phyloP scores from a whole-genome alignment of 257 asterid genomes.

The Solanum microdontum region DNA sequence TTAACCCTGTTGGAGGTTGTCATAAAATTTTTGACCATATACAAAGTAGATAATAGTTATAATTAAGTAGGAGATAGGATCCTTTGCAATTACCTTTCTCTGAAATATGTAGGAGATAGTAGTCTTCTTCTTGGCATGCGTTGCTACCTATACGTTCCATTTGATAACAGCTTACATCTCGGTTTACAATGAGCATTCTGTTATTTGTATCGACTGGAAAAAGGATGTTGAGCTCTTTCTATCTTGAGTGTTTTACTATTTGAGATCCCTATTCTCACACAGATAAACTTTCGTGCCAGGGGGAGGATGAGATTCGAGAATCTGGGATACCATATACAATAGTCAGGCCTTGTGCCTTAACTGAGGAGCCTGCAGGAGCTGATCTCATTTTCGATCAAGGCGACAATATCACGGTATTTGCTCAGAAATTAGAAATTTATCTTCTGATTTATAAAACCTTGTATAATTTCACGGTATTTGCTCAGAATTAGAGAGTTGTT shows the following conservation, averaged over 20 bases:
- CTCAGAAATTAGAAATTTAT: not conserved
- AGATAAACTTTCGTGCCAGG: slow-evolving; percentile 24
- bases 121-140: not conserved
- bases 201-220: not conserved
- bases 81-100: not conserved
- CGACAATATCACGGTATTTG: slow-evolving; percentile 74
- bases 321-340: slow-evolving; percentile 86
- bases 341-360: slow-evolving; percentile 91
- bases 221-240: not conserved
- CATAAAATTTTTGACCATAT: not conserved
- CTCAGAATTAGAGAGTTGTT: not conserved
- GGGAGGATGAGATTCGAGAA: slow-evolving; percentile 83
- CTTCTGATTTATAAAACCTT: not conserved
- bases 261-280: not conserved
- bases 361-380: slow-evolving; percentile 99
- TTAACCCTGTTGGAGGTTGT: not conserved
- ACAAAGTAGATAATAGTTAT: not conserved
- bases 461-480: slow-evolving; percentile 34
- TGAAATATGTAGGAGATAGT: not conserved
- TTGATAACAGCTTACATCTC: not conserved
- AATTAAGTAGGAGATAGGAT: not conserved
- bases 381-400: slow-evolving; percentile 93
- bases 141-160: not conserved
- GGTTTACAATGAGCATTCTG: not conserved
- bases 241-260: not conserved